A percentile compares a stretch with the other conserved stretches of the same genome.
Evolutionary conservation across 208 protist species (phyloP).

Genomic region (Strigomonas culicis): DNA sequence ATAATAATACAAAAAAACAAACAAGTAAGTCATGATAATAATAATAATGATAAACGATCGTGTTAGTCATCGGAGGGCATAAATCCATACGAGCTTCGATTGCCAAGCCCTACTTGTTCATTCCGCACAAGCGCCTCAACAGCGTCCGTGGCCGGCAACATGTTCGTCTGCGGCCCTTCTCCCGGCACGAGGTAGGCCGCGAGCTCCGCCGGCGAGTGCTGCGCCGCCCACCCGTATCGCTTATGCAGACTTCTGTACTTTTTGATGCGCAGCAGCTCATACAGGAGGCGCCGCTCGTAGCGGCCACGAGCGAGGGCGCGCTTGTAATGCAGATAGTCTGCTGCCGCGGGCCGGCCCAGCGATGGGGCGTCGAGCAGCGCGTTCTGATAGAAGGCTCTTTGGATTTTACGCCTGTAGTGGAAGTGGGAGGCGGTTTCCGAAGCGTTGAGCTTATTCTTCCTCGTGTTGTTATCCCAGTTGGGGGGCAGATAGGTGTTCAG

Average conservation of each 20-base stretch:
- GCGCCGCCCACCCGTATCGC: constrained; percentile 52
- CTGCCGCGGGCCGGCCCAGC: neutral
- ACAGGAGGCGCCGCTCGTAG: constrained; percentile 38
- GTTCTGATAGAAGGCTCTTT: neutral
- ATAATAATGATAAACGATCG: neutral
- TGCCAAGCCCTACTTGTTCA: neutral
- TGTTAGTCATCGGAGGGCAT: neutral
- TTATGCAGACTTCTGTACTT: constrained; percentile 74
- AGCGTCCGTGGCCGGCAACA: neutral
- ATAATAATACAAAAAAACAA: constrained; percentile 12
- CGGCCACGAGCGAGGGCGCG: constrained; percentile 58
- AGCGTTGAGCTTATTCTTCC: neutral
- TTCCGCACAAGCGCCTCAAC: neutral
- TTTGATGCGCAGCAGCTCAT: constrained; percentile 45
- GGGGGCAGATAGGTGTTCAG: constrained; percentile 21
- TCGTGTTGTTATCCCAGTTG: constrained; percentile 23
- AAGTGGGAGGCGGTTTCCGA: neutral
- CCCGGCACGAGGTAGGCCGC: too few species aligned
- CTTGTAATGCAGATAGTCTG: constrained; percentile 25
- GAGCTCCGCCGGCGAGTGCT: constrained; percentile 36
- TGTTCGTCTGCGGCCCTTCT: neutral
- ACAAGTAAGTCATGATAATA: constrained; percentile 6
- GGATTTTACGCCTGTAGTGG: neutral
- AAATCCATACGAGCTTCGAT: constrained; percentile 9
- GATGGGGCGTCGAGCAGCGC: neutral